Evolutionary conservation across 805 yeast species (phyloP), one percentile per base, ranked within the genome.

Genomic region (Ogataea siamensis): DNA sequence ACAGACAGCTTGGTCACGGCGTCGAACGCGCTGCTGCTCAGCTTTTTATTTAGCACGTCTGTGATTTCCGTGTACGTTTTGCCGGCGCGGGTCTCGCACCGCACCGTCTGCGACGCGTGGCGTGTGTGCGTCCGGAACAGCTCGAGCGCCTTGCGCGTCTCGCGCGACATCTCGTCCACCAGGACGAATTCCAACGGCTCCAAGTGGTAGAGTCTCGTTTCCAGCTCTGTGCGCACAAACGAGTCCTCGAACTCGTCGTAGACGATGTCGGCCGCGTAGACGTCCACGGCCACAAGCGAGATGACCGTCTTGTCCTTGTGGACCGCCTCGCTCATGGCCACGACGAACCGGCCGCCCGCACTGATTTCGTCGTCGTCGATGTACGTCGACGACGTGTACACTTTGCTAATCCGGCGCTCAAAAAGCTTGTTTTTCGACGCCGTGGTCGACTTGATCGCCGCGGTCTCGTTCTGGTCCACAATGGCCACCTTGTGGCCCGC

Each of bases 311-410:
- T 38, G 12, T 43, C 20, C 7, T 28, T 21, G 12, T 39, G 27
- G 22, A 46, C 37, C 12, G 43, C 24, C 40, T 70, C 74, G 32
- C 60, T 50, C 3, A 80, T 46, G 28, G 76, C 62, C n/a, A 75
- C 47, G 11, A 79, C 68, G 37, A 73, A 78, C 39, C 67, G 66
- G 0, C 72, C 67, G 25, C 37, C 49, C 18, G 33, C 45, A 12
- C 32, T 31, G 14, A 20, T 32, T 17, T 46, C 39, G 18, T 51
- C 53, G 17, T 50, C 55, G 36, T 81, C 89, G 47, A 87, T 74
- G 61, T 82, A 87, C 0, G 98, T 89, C 0, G 94, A 96, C 35
- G 74, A 73, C 0, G 97, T 87, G 55, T 81, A 87, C 0, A 87
- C 78, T 7, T 78, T 75, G 0, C 89, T 74, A 5, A 93, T 62